Conservation (phyloP, 1,284 basidiomycete species). For the Athelia sp. region DNA sequence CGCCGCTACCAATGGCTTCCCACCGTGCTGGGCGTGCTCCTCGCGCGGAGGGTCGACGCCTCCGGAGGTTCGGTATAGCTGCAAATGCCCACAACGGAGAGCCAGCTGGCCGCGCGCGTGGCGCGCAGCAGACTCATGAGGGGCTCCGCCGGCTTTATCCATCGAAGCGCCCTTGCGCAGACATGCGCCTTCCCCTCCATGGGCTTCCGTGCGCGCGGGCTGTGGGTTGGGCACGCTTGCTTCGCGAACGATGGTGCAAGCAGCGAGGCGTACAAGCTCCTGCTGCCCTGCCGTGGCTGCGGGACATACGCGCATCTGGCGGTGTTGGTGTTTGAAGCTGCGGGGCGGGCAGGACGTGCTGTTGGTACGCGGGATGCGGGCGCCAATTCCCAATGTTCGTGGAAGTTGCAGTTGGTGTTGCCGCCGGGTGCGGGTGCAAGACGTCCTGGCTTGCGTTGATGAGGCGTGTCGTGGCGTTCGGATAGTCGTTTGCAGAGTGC, state of each 20-base stretch:
- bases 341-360: too few relatives aligned
- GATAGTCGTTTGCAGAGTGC: conserved; percentile 38
- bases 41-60: background rate
- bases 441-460: conserved; percentile 43
- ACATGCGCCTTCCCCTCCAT: conserved; percentile 50
- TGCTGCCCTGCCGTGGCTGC: conserved; percentile 26
- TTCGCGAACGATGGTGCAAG: conserved; percentile 69
- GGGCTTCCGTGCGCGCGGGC: conserved; percentile 37
- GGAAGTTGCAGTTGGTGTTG: conserved; percentile 16
- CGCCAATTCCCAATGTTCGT: conserved; percentile 20
- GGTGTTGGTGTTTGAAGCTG: too few relatives aligned
- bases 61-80: too few relatives aligned
- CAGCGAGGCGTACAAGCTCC: conserved; percentile 65
- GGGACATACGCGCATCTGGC: too few relatives aligned
- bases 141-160: conserved; percentile 77
- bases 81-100: conserved; percentile 38
- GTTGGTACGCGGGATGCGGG: background rate
- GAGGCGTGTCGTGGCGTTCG: conserved; percentile 35
- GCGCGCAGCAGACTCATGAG: conserved; percentile 65
- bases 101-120: conserved; percentile 53
- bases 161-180: too few relatives aligned
- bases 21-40: too few relatives aligned
- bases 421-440: conserved; percentile 19
- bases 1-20: conserved; percentile 65
- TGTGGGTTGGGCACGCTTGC: conserved; percentile 69